Conservation (phyloP, 176 grass and related monocot genomes). For the Rhynchospora breviuscula region DNA sequence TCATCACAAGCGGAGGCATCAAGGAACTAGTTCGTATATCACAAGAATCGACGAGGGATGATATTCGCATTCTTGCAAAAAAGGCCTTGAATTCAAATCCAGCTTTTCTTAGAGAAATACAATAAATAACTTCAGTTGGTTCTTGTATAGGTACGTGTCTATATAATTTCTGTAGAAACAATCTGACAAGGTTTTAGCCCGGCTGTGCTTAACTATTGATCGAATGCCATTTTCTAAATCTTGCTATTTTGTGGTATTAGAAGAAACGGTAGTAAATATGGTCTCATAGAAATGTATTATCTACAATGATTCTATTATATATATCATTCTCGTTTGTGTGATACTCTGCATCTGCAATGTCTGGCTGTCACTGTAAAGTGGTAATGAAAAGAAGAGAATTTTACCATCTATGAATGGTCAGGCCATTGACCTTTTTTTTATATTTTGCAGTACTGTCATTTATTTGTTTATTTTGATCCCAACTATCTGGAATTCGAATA, state of each 20-base stretch:
- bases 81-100: slow-evolving; percentile 82
- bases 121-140: slow-evolving; percentile 26
- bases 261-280: neutral
- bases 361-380: neutral
- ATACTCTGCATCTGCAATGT: neutral
- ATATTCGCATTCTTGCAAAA: slow-evolving; percentile 62
- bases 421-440: neutral
- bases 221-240: neutral
- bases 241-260: neutral
- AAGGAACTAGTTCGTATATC: slow-evolving; percentile 84
- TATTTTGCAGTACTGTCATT: neutral
- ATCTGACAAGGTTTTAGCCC: neutral
- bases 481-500: neutral
- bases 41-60: slow-evolving; percentile 61
- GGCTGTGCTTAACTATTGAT: neutral
- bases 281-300: slow-evolving; percentile 8
- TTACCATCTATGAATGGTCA: neutral
- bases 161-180: slow-evolving; percentile 12
- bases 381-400: neutral
- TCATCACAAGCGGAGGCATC: slow-evolving; percentile 73
- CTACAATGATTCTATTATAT: neutral
- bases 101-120: slow-evolving; percentile 46
- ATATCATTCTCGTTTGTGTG: neutral
- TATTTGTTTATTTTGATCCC: neutral
- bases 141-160: slow-evolving; percentile 4